Conservation (phyloP, 805 yeast genomes). For the Cephaloascus albidus region DNA sequence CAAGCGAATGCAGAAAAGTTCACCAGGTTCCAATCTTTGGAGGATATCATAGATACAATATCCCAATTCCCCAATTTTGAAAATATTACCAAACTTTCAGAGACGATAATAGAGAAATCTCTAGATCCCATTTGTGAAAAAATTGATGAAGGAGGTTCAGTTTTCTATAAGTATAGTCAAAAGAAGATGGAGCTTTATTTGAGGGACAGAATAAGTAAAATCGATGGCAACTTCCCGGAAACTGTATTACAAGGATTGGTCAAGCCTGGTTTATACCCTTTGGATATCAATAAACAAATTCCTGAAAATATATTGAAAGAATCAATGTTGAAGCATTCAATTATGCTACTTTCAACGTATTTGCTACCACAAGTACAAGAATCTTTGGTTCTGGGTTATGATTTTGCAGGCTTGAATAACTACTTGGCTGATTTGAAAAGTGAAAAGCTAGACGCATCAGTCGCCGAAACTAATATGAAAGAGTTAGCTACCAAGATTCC, state of each 20-base stretch:
- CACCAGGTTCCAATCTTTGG: slow-evolving; percentile 23
- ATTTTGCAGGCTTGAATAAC: slow-evolving; percentile 10
- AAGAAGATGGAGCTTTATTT: slow-evolving; percentile 28
- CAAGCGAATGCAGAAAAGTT: slow-evolving; percentile 13
- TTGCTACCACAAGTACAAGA: slow-evolving; percentile 11
- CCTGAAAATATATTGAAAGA: slow-evolving; percentile 23
- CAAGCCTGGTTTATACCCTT: slow-evolving; percentile 14
- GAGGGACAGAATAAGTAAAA: slow-evolving; percentile 21
- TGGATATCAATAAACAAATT: slow-evolving; percentile 15
- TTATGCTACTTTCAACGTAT: slow-evolving; percentile 39
- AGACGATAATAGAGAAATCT: neutral
- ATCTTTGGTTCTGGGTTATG: neutral
- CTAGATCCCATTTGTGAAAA: slow-evolving; percentile 16
- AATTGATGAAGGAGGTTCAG: slow-evolving; percentile 21
- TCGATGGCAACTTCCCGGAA: slow-evolving; percentile 26
- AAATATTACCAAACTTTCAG: neutral
- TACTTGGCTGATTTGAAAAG: slow-evolving; percentile 9
- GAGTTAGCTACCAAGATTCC: slow-evolving; percentile 9
- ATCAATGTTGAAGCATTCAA: slow-evolving; percentile 27
- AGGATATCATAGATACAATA: slow-evolving; percentile 33
- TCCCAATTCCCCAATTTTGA: slow-evolving; percentile 7
- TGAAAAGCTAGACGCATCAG: slow-evolving; percentile 12
- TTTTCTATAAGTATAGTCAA: slow-evolving; percentile 29
- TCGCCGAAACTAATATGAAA: slow-evolving; percentile 18
- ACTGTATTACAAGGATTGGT: slow-evolving; percentile 16